These are phyloP conservation scores for Bisporella sp. DNA, from an alignment of 2,329 filamentous ascomycete species.

Conservation along the genomic window DNA sequence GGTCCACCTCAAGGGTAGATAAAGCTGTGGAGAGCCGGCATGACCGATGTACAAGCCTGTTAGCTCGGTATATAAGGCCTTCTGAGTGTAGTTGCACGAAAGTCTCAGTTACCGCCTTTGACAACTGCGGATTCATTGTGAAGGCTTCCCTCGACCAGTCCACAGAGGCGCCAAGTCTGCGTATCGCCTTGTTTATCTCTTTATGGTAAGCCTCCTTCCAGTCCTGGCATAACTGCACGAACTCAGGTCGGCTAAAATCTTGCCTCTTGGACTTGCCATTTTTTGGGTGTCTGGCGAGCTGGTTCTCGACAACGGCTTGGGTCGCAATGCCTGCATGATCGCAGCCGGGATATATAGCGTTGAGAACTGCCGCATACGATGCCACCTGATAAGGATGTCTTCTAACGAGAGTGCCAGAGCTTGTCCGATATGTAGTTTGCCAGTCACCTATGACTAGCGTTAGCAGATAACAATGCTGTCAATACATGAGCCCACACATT, in stretches of 20 bases:
- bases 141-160: slow-evolving; percentile 94
- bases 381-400: slow-evolving; percentile 82
- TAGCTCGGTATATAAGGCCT: slow-evolving; percentile 86
- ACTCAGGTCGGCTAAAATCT: slow-evolving; percentile 77
- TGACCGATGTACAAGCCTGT: slow-evolving; percentile 95
- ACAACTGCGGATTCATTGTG: slow-evolving; percentile 85
- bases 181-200: slow-evolving; percentile 80
- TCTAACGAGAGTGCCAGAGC: slow-evolving; percentile 81
- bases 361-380: slow-evolving; percentile 83
- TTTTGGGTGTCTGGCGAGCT: slow-evolving; percentile 66
- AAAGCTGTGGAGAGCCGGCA: slow-evolving; percentile 82
- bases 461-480: background rate
- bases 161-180: slow-evolving; percentile 81
- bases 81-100: slow-evolving; percentile 89
- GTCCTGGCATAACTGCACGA: slow-evolving; percentile 77
- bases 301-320: slow-evolving; percentile 94
- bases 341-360: slow-evolving; percentile 86
- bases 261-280: slow-evolving; percentile 48
- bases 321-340: slow-evolving; percentile 97
- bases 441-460: slow-evolving; percentile 48
- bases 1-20: slow-evolving; percentile 85
- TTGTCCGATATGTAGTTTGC: slow-evolving; percentile 87
- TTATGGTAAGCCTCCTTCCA: slow-evolving; percentile 95
- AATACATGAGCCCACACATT: slow-evolving; percentile 56
- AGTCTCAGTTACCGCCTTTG: slow-evolving; percentile 77